Base-by-base conservation (phyloP, 139 green algal species). In the Coelastrella sp. region DNA sequence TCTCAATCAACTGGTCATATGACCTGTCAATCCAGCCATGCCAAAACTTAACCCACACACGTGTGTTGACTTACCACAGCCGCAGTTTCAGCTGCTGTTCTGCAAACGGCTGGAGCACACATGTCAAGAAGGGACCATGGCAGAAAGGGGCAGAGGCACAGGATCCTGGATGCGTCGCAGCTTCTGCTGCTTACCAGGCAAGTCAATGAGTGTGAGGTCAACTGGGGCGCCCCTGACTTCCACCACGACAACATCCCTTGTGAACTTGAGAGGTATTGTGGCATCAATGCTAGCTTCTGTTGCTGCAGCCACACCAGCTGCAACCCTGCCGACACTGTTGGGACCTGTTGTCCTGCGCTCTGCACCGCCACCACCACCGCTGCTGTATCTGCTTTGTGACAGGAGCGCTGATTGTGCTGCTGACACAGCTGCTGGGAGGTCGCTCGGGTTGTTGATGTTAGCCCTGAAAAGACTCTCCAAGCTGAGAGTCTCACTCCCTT, bases 161-260 rank as follows among this genome's bases (percentile, higher is more conserved):
- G 32, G 32, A 47, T 47, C 32, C 32, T 47, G 0, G 10, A 71
- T 71, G 61, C 61, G 8, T 10, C 61, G 8, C 8, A 71, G 10
- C 61, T 19, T 71, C 11, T 32, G 73, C 73, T 59, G 23, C 74
- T 80, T 59, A 80, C 77, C 77, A 57, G 85, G 85, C 74, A 90
- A 57, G 58, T 90, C 85, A 54, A 90, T 90, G 32, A 90, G 73
- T 3, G 85, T 90, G 3, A 90, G 85, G 58, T 90, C 85, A 54
- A 80, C 85, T 59, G 73, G 85, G 2, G 85, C 85, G 16, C 85
- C 85, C 4, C 73, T 47, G 57, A 90, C 85, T 60, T 90, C 85
- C 57, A 90, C 85, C 22, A 90, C 74, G 19, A 90, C 85, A 10
- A 80, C 58, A 19, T 90, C 85, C 14, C 85, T 54, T 3, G 56